phyloP scores from a whole-genome alignment of 352 stramenopile genomes.

The Globisporangium camurandrum region DNA sequence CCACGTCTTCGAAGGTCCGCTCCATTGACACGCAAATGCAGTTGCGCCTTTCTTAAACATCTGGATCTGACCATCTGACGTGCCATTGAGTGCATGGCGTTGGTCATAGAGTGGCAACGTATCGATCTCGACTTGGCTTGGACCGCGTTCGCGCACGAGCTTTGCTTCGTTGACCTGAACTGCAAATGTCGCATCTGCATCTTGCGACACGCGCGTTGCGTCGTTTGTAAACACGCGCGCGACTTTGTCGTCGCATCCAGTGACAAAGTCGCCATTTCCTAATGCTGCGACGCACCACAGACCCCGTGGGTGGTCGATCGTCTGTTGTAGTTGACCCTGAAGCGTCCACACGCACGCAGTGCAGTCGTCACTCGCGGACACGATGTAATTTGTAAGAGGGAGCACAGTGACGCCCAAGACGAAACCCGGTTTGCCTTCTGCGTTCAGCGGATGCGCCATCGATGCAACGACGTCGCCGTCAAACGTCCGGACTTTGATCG shows the following conservation, averaged over 20 bases:
- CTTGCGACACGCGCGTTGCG: slow-evolving; percentile 51
- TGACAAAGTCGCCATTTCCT: slow-evolving; percentile 87
- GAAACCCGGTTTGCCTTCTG: slow-evolving; percentile 78
- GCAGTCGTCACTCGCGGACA: slow-evolving; percentile 80
- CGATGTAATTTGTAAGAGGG: slow-evolving; percentile 37
- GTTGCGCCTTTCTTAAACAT: slow-evolving; percentile 93
- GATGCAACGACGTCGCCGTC: slow-evolving; percentile 50
- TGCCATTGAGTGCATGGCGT: slow-evolving; percentile 59
- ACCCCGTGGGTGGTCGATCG: slow-evolving; percentile 75
- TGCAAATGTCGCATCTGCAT: slow-evolving; percentile 57
- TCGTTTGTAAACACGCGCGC: slow-evolving; percentile 89
- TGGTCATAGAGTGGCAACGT: slow-evolving; percentile 92
- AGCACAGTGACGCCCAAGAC: slow-evolving; percentile 67
- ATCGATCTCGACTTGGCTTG: slow-evolving; percentile 90
- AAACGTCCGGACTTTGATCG: slow-evolving; percentile 56
- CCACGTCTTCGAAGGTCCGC: slow-evolving; percentile 85
- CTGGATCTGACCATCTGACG: slow-evolving; percentile 92
- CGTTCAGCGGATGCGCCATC: slow-evolving; percentile 73
- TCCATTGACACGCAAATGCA: slow-evolving; percentile 96
- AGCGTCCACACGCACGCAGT: slow-evolving; percentile 66
- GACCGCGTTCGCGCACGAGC: slow-evolving; percentile 62
- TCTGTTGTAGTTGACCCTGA: slow-evolving; percentile 56
- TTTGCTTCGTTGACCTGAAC: slow-evolving; percentile 49
- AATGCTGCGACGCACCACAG: slow-evolving; percentile 81
- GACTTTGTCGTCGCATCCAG: slow-evolving; percentile 91